A percentile compares a stretch with the other conserved stretches of the same genome.
Evolutionary conservation across 2,329 filamentous ascomycete species (phyloP).

Genomic region (Aspergillus uvarum): DNA sequence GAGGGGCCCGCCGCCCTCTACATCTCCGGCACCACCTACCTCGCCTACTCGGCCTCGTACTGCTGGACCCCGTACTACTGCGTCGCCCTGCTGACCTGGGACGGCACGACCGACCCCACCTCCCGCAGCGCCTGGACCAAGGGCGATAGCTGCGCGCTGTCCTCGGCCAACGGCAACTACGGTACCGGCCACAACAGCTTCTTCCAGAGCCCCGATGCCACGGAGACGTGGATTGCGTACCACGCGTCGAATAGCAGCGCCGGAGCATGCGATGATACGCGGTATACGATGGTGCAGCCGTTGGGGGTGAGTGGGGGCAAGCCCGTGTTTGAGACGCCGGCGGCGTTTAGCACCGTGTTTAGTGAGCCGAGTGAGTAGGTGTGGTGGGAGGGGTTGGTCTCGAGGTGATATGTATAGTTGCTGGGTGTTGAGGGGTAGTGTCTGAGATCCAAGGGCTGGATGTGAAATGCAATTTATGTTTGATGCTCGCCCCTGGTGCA

Average conservation of each 20-base stretch:
- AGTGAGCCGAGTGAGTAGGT: neutral
- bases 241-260: constrained; percentile 53
- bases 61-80: constrained; percentile 59
- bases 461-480: no score
- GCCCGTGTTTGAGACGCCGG: neutral
- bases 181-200: constrained; percentile 60
- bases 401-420: no score
- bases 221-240: constrained; percentile 57
- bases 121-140: constrained; percentile 52
- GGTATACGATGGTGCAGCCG: constrained; percentile 56
- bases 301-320: constrained; percentile 52
- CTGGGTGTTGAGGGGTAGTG: no score
- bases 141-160: constrained; percentile 51
- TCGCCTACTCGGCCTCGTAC: constrained; percentile 57
- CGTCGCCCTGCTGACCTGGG: constrained; percentile 55
- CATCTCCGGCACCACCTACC: constrained; percentile 52
- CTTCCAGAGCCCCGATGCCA: constrained; percentile 57
- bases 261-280: constrained; percentile 54
- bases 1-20: constrained; percentile 58
- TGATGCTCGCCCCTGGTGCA: no score
- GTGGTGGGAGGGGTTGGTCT: no score
- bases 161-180: constrained; percentile 56
- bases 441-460: no score
- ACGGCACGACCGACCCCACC: constrained; percentile 51
- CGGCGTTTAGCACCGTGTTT: neutral